Percentiles rank a stretch among this genome's conserved stretches.
Evolutionary conservation across 805 yeast species (phyloP).

Genomic region (Candida argentea): DNA sequence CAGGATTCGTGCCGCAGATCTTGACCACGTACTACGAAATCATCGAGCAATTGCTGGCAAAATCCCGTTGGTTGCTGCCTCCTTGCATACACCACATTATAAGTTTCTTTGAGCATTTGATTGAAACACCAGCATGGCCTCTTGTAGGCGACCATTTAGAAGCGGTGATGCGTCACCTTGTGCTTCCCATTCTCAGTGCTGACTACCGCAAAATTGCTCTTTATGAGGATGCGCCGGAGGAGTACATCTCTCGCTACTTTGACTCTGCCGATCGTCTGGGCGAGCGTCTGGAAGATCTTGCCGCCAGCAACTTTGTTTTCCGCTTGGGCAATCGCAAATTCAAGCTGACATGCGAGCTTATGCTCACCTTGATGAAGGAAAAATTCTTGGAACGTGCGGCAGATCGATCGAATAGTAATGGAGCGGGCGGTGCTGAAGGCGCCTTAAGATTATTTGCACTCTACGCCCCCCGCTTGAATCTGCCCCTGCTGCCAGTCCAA

Average conservation of each 20-base stretch:
- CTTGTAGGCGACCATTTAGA: conserved; percentile 29
- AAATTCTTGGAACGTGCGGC: conserved; percentile 24
- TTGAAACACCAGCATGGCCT: conserved; percentile 29
- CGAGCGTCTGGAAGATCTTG: conserved; percentile 40
- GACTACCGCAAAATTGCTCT: conserved; percentile 28
- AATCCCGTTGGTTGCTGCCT: conserved; percentile 30
- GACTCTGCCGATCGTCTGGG: conserved; percentile 39
- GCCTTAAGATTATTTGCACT: conserved; percentile 33
- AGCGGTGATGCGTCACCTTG: conserved; percentile 29
- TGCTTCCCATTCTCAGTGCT: conserved; percentile 32
- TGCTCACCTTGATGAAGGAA: conserved; percentile 23
- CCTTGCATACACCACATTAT: conserved; percentile 32
- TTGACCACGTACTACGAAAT: conserved; percentile 32
- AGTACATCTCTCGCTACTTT: conserved; percentile 32
- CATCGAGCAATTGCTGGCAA: conserved; percentile 31
- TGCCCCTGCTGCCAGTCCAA: conserved; percentile 24
- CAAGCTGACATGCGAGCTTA: conserved; percentile 24
- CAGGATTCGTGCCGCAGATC: conserved; percentile 32
- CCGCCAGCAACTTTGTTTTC: conserved; percentile 37
- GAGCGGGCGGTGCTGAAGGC: conserved; percentile 31
- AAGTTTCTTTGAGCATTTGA: conserved; percentile 31
- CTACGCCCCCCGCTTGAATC: conserved; percentile 27
- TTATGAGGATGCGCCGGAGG: conserved; percentile 37
- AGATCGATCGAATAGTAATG: conserved; percentile 14
- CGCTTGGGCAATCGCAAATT: conserved; percentile 26